Evolutionary conservation across 2,329 filamentous ascomycete species (phyloP).

Genomic region (Colletotrichum aenigma): DNA sequence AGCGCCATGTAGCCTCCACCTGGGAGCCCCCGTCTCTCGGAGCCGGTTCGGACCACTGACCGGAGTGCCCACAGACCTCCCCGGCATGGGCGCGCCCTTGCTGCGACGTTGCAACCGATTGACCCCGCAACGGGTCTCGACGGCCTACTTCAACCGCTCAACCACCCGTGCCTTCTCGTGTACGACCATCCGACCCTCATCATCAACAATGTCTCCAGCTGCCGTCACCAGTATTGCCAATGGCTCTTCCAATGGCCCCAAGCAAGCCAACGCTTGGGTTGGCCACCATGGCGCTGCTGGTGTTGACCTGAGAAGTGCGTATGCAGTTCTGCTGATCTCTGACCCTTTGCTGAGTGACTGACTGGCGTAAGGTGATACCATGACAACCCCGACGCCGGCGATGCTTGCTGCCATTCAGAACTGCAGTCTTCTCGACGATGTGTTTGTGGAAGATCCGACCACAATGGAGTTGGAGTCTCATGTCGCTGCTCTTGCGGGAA

Average conservation of each 20-base stretch:
- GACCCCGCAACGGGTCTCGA: constrained; percentile 5
- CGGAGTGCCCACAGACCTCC: not conserved
- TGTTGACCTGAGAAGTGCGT: constrained; percentile 44
- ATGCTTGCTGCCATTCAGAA: constrained; percentile 83
- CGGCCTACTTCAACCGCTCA: not conserved
- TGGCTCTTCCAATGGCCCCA: not conserved
- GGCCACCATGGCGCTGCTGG: constrained; percentile 40
- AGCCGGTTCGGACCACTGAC: constrained; percentile 3
- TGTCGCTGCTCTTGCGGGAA: constrained; percentile 74
- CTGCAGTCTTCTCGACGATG: constrained; percentile 82
- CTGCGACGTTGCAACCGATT: not conserved
- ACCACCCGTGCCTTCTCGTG: not conserved
- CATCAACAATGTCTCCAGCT: not conserved
- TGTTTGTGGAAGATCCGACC: constrained; percentile 79
- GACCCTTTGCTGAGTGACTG: not conserved
- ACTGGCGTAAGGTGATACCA: constrained; percentile 48
- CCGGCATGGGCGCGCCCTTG: not conserved
- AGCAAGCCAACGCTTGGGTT: constrained; percentile 33
- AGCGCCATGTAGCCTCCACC: not conserved
- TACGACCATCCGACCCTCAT: not conserved
- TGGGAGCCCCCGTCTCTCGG: not conserved
- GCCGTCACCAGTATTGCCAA: not conserved
- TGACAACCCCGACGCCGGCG: constrained; percentile 76
- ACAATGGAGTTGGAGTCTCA: constrained; percentile 78
- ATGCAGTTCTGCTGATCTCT: not conserved